Percentiles rank a stretch among this genome's conserved stretches.
Evolutionary conservation across 352 stramenopile species (phyloP).

Genomic region (Hyaloperonospora brassicae): DNA sequence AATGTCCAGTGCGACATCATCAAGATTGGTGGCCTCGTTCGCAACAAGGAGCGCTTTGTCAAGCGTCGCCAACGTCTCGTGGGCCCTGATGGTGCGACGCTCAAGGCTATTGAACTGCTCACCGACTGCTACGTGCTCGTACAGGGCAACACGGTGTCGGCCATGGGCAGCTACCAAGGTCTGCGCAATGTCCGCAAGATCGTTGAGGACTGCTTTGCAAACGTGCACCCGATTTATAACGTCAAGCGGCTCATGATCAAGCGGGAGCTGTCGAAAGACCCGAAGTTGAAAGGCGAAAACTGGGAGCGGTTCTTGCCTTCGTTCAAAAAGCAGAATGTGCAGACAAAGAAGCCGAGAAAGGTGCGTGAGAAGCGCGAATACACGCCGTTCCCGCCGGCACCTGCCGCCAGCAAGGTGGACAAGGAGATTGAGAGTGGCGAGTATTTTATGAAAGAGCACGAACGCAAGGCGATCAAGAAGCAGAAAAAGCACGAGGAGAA

Average conservation of each 20-base stretch:
- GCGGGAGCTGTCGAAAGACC: no score
- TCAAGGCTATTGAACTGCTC: slow-evolving; percentile 97
- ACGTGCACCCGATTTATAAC: slow-evolving; percentile 25
- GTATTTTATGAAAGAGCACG: no score
- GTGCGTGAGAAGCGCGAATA: no score
- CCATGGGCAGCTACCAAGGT: slow-evolving; percentile 85
- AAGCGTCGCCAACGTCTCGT: slow-evolving; percentile 97
- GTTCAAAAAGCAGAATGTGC: no score
- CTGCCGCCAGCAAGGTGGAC: no score
- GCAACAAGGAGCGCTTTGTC: slow-evolving; percentile 98
- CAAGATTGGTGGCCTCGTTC: slow-evolving; percentile 98
- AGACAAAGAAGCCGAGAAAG: no score
- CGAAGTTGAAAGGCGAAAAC: no score
- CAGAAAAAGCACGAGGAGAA: no score
- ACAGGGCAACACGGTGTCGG: slow-evolving; percentile 95
- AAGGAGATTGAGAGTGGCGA: no score
- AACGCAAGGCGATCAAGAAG: no score
- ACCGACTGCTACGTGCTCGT: slow-evolving; percentile 99
- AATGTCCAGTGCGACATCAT: slow-evolving; percentile 99
- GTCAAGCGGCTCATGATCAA: background rate
- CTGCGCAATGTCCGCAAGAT: slow-evolving; percentile 94
- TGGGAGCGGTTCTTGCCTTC: no score
- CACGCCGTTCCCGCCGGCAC: no score
- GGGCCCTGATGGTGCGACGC: slow-evolving; percentile 94
- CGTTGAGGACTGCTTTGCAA: slow-evolving; percentile 99